Evolutionary conservation across 768 basidiomycete species (phyloP).

Genomic region (Scleroderma citrinum): DNA sequence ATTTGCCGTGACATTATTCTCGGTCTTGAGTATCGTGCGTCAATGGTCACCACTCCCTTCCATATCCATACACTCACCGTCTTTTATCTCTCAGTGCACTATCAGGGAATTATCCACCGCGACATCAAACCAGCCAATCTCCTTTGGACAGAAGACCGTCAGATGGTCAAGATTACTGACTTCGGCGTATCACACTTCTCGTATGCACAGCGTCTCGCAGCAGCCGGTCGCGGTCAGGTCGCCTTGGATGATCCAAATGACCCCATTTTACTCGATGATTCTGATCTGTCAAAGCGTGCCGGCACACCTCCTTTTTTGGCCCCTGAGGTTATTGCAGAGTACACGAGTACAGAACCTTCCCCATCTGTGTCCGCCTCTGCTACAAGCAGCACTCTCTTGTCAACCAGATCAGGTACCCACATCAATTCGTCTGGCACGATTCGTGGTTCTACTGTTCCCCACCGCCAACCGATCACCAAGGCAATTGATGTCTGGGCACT

Average conservation of each 20-base stretch:
- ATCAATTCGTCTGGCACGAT: conserved; percentile 26
- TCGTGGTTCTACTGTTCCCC: conserved; percentile 19
- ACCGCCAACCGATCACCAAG: conserved; percentile 66
- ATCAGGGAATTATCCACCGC: conserved; percentile 97
- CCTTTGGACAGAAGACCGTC: conserved; percentile 81
- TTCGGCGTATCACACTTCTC: conserved; percentile 98
- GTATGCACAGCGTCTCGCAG: conserved; percentile 74
- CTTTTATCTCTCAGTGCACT: conserved; percentile 62
- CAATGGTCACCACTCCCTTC: conserved; percentile 6
- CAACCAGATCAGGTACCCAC: conserved; percentile 23
- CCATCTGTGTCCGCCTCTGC: conserved; percentile 28
- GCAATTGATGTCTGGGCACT: conserved; percentile 98
- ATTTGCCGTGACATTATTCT: conserved; percentile 92
- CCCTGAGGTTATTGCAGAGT: conserved; percentile 86
- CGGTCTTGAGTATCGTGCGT: conserved; percentile 92
- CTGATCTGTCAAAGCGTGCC: conserved; percentile 83
- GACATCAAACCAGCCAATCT: conserved; percentile 99
- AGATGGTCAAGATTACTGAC: conserved; percentile 93
- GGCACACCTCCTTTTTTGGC: conserved; percentile 96
- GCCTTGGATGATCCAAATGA: conserved; percentile 45
- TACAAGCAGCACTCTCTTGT: conserved; percentile 26
- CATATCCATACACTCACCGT: conserved; percentile 1
- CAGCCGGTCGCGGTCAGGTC: conserved; percentile 40
- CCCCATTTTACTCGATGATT: conserved; percentile 72
- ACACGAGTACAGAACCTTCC: conserved; percentile 31